phyloP scores from a whole-genome alignment of 2,329 filamentous ascomycete species.

The Pseudocercospora fuligena region DNA sequence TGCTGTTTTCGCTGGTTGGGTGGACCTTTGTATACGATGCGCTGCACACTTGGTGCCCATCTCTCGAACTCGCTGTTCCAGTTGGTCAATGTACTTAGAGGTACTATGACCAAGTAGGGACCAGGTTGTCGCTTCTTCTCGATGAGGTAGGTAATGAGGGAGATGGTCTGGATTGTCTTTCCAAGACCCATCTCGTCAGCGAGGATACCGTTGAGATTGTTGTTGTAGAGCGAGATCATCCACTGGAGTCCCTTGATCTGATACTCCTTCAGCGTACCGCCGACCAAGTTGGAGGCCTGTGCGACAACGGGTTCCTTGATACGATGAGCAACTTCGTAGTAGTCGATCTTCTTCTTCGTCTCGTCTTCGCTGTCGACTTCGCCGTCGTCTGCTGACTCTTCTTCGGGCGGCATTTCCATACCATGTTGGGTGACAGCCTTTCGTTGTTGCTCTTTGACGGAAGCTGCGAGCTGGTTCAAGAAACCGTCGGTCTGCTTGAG shows the following conservation, averaged over 20 bases:
- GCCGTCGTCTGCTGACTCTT: conserved; percentile 68
- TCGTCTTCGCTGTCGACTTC: conserved; percentile 72
- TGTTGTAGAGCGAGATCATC: conserved; percentile 99
- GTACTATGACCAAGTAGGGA: conserved; percentile 95
- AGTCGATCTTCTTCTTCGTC: conserved; percentile 83
- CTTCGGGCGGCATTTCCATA: conserved; percentile 57
- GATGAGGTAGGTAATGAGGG: conserved; percentile 94
- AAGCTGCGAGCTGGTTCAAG: conserved; percentile 91
- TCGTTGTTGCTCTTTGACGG: conserved; percentile 91
- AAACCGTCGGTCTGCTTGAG: conserved; percentile 97
- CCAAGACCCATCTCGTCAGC: conserved; percentile 99
- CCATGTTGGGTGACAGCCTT: conserved; percentile 80
- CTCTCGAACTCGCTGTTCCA: conserved; percentile 99
- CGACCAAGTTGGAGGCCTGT: conserved; percentile 85
- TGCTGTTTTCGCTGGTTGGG: conserved; percentile 86
- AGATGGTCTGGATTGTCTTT: conserved; percentile 99
- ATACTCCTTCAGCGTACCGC: conserved; percentile 94
- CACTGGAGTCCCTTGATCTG: conserved; percentile 98
- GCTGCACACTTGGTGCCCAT: conserved; percentile 86
- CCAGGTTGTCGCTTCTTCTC: conserved; percentile 91
- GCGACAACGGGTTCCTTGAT: conserved; percentile 87
- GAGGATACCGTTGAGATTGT: conserved; percentile 98
- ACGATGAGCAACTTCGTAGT: conserved; percentile 97
- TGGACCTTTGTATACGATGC: conserved; percentile 96
- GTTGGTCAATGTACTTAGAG: conserved; percentile 94